Conservation (phyloP, 2,329 filamentous ascomycete genomes). For the Curvularia sp. region DNA sequence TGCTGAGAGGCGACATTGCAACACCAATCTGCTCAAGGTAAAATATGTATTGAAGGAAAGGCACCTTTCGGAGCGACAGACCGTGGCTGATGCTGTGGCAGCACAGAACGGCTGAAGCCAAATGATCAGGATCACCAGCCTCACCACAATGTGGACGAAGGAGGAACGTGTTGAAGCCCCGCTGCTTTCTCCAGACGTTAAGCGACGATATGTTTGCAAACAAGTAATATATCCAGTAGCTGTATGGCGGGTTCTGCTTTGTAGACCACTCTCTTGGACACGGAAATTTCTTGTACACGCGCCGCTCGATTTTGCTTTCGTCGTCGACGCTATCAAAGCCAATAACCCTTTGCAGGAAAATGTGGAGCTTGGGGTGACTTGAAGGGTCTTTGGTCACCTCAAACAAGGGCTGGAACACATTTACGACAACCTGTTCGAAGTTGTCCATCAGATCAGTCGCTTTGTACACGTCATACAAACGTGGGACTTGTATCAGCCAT, state of each 20-base stretch:
- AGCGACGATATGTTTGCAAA: conserved; percentile 93
- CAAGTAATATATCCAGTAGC: conserved; percentile 98
- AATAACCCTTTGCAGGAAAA: conserved; percentile 94
- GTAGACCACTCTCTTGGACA: conserved; percentile 88
- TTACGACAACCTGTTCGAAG: conserved; percentile 88
- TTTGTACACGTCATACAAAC: conserved; percentile 96
- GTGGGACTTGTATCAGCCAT: conserved; percentile 95
- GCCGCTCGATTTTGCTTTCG: conserved; percentile 93
- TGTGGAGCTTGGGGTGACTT: conserved; percentile 88
- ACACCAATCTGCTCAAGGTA: conserved; percentile 98
- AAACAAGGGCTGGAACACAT: conserved; percentile 92
- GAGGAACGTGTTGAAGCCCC: conserved; percentile 95
- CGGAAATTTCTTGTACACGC: conserved; percentile 95
- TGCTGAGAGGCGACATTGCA: conserved; percentile 98
- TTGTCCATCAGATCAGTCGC: conserved; percentile 83
- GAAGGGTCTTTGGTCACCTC: conserved; percentile 89
- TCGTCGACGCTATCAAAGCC: conserved; percentile 98
- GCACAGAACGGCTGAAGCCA: conserved; percentile 88
- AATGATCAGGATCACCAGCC: conserved; percentile 93
- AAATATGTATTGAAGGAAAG: conserved; percentile 93
- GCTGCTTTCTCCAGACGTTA: conserved; percentile 87
- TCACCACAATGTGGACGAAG: conserved; percentile 95
- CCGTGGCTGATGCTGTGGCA: conserved; percentile 98
- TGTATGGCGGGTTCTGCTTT: conserved; percentile 96
- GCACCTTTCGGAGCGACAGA: conserved; percentile 89